Evolutionary conservation across 2,329 filamentous ascomycete species (phyloP).

Genomic region (Colletotrichum siamense): DNA sequence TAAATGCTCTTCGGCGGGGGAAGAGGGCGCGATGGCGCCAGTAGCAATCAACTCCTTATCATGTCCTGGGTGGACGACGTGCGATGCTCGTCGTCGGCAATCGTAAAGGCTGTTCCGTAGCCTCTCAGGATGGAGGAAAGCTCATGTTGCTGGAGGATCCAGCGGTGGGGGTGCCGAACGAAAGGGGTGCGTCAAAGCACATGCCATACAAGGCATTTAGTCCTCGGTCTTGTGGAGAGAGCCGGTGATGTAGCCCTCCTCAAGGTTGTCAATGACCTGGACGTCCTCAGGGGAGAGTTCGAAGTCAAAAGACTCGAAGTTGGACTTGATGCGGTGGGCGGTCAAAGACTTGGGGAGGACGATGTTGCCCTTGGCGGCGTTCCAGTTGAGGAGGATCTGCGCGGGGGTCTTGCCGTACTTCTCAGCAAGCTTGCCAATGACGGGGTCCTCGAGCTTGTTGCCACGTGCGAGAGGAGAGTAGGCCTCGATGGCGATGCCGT

Average conservation of each 20-base stretch:
- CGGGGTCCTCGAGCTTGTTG: constrained; percentile 53
- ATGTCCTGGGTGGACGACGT: constrained; percentile 22
- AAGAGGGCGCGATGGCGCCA: neutral
- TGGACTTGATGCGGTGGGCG: constrained; percentile 62
- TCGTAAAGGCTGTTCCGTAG: constrained; percentile 4
- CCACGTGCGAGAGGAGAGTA: constrained; percentile 53
- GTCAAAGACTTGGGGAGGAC: constrained; percentile 70
- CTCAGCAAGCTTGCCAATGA: constrained; percentile 58
- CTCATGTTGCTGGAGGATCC: neutral
- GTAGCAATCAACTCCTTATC: constrained; percentile 14
- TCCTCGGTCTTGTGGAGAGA: constrained; percentile 45
- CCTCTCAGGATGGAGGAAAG: constrained; percentile 21
- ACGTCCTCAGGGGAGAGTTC: constrained; percentile 59
- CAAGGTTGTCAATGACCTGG: constrained; percentile 36
- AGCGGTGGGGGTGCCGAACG: neutral
- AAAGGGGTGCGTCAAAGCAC: neutral
- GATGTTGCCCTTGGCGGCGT: constrained; percentile 60
- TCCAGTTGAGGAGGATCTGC: constrained; percentile 66
- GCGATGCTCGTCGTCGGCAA: constrained; percentile 4
- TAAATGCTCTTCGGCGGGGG: constrained; percentile 6
- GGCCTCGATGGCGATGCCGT: constrained; percentile 62
- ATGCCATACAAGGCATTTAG: constrained; percentile 26
- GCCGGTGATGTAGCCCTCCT: constrained; percentile 31
- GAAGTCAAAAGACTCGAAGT: constrained; percentile 70
- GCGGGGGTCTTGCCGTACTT: constrained; percentile 61